Conservation (phyloP, 2,329 filamentous ascomycete species). For the Penicillium sclerotigenum region DNA sequence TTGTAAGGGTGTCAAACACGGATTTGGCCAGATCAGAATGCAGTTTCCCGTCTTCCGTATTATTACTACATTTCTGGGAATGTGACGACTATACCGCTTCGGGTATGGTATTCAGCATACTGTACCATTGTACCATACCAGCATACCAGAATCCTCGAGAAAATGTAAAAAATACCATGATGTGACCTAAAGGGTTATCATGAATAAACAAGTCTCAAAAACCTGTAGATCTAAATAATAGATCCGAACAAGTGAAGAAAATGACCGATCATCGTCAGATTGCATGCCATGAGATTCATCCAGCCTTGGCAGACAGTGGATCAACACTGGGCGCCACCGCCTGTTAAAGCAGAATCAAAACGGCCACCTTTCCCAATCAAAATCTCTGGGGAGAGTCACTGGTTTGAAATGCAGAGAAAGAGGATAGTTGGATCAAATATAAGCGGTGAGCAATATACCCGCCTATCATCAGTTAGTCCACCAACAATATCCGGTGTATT, state of each 20-base stretch:
- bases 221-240: not conserved
- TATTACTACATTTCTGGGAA: constrained; percentile 13
- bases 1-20: not conserved
- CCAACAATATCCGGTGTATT: not conserved
- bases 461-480: not conserved
- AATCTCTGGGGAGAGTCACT: constrained; percentile 1
- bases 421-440: not conserved
- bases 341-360: constrained; percentile 13
- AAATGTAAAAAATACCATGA: constrained; percentile 12
- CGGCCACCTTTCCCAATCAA: constrained; percentile 22
- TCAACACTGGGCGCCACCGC: constrained; percentile 15
- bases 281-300: constrained; percentile 23
- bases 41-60: not conserved
- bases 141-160: constrained; percentile 9
- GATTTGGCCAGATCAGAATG: not conserved
- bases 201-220: not conserved
- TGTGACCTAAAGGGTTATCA: not conserved
- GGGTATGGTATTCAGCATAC: constrained; percentile 25
- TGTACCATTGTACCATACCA: constrained; percentile 5
- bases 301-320: constrained; percentile 21
- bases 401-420: not conserved
- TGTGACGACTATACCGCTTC: constrained; percentile 12
- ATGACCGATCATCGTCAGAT: constrained; percentile 11
- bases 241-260: not conserved
- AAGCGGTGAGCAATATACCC: not conserved